Base-by-base conservation (phyloP, 1,139 yeast species). In the Yamadazyma sp. region DNA sequence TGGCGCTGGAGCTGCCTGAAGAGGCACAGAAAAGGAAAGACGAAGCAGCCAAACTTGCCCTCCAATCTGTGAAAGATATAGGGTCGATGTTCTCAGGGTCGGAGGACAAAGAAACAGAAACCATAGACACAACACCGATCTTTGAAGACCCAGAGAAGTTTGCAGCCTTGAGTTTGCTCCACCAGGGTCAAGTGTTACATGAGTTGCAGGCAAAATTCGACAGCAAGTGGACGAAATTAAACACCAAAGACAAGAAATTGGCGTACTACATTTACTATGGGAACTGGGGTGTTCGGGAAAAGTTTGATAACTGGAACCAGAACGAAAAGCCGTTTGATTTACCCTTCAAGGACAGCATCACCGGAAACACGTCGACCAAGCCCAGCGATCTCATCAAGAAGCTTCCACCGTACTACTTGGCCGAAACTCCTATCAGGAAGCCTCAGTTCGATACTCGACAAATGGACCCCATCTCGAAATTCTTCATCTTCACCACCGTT, bases 241-340 rank as follows among this genome's bases (percentile, higher is more conserved):
- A 71, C 6, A 39, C 43, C 15, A 64, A 72, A 34, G 75, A 73
- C 35, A 81, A 80, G 50, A 56, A 67, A 42, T 64, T 79, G 49
- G 73, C 78, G 1, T 78, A 79, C 52, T 81, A 69, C 59, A 72
- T 81, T 33, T 72, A 81, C 0, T 81, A 79, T 55, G 87, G 86
- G 2, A 66, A 80, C 44, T 78, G 83, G 75, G 87, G 85, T 0
- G 77, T 74, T 1, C 66, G 87, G 44, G 83, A 79, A 40, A 73
- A 77, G 12, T 77, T 81, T 45, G 61, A 62, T 33, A 68, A 69
- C 41, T 64, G 82, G 66, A 60, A 61, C 33, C 59, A 64, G 1
- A 20, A 15, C 8, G 64, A 59, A 17, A 62, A 68, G 1, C 81
- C 83, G 2, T 66, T 59, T 34, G 87, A 81, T 55, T 61, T 81